Percentiles rank a stretch among this genome's conserved stretches.
Conservation (phyloP, 441 rosid species). For the Iberis amara region DNA sequence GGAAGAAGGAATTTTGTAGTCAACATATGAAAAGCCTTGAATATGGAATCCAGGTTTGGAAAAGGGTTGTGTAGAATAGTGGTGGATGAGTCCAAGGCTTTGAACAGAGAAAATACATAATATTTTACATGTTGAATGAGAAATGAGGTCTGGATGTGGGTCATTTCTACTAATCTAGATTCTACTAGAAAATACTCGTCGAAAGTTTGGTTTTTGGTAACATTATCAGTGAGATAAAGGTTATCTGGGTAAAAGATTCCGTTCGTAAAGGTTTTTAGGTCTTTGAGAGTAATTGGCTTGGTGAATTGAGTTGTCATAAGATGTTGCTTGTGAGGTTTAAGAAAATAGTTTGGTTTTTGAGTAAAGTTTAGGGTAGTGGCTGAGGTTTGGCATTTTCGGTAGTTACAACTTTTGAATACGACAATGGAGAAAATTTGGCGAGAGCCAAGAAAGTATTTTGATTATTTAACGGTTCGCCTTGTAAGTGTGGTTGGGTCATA, state of each 20-base stretch:
- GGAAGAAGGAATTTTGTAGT: not conserved
- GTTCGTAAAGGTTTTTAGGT: not conserved
- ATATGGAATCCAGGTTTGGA: not conserved
- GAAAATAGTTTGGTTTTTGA: not conserved
- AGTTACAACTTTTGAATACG: no score
- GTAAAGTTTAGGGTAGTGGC: not conserved
- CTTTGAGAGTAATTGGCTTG: not conserved
- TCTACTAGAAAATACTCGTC: not conserved
- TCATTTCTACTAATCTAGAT: not conserved
- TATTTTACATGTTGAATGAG: not conserved
- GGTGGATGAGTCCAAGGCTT: not conserved
- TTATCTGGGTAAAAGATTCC: not conserved
- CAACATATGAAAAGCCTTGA: no score
- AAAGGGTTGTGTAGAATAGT: not conserved
- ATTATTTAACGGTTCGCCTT: not conserved
- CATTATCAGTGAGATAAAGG: not conserved
- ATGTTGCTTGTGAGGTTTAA: not conserved
- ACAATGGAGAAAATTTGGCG: not conserved
- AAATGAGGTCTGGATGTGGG: not conserved
- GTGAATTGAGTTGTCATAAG: not conserved
- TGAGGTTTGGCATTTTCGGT: no score
- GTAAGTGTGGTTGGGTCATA: not conserved
- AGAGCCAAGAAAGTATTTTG: not conserved
- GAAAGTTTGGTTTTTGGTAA: not conserved
- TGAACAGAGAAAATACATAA: accelerated